Conservation (phyloP, 768 basidiomycete genomes). For the Daedaleopsis nitida region DNA sequence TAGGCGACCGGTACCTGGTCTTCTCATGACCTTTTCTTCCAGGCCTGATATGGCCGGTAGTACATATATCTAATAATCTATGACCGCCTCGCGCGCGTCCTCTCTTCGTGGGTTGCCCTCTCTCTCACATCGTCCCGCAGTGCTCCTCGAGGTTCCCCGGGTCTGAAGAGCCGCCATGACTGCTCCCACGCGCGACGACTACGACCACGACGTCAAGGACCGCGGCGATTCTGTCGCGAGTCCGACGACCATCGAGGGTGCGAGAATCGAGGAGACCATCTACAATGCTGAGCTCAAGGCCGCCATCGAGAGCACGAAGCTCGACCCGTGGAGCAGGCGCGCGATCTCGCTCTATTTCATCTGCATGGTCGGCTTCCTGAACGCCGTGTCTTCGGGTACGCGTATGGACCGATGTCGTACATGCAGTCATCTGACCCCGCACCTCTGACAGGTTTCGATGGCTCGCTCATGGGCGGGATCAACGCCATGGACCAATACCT, state of each 20-base stretch:
- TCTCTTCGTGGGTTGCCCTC: background rate
- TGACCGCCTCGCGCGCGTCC: background rate
- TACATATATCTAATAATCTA: no score
- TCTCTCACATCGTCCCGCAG: background rate
- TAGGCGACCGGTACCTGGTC: no score
- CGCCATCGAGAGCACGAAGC: conserved; percentile 2
- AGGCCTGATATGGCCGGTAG: no score
- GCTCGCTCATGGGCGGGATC: conserved; percentile 5
- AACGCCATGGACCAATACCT: conserved; percentile 6
- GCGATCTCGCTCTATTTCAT: conserved; percentile 1
- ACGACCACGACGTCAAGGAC: background rate
- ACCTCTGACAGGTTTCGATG: background rate
- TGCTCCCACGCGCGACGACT: background rate
- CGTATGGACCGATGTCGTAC: background rate
- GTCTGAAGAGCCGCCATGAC: background rate
- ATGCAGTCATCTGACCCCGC: background rate
- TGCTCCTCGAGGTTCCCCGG: background rate
- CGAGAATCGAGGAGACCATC: conserved; percentile 2
- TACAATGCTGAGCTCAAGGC: background rate
- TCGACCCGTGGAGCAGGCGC: conserved; percentile 1
- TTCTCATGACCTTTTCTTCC: no score
- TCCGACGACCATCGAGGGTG: background rate
- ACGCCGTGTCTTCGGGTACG: conserved; percentile 2
- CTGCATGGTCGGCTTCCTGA: conserved; percentile 5
- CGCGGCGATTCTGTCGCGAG: background rate